Percentiles rank a stretch among this genome's conserved stretches.
phyloP scores from a whole-genome alignment of 768 basidiomycete genomes.

The Xerocomus spinulosus region DNA sequence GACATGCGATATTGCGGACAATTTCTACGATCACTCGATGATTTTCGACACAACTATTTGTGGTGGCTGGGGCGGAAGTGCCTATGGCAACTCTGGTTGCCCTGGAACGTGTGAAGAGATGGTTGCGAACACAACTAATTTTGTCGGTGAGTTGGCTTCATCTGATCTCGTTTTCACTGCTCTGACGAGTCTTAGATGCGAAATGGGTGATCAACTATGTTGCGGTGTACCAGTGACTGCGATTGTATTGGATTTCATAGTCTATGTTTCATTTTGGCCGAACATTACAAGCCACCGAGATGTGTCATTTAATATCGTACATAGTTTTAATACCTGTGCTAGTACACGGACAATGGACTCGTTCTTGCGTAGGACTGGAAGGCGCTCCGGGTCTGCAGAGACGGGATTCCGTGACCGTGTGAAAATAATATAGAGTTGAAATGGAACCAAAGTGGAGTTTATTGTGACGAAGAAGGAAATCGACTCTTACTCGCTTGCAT shows the following conservation, averaged over 20 bases:
- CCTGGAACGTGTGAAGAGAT: constrained; percentile 42
- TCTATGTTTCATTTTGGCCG: too few species aligned
- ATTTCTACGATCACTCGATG: constrained; percentile 49
- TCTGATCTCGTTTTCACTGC: neutral
- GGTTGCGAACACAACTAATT: constrained; percentile 56
- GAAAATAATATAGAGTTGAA: neutral
- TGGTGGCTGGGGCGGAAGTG: constrained; percentile 27
- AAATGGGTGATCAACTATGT: constrained; percentile 9
- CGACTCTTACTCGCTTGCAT: neutral
- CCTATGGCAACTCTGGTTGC: constrained; percentile 31
- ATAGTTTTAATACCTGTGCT: too few species aligned
- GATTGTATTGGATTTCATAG: too few species aligned
- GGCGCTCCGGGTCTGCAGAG: too few species aligned
- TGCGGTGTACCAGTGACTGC: neutral
- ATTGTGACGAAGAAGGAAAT: neutral
- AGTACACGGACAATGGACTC: neutral
- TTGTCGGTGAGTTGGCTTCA: constrained; percentile 35
- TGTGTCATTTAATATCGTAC: too few species aligned
- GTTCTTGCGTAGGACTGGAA: too few species aligned
- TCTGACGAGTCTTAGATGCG: neutral
- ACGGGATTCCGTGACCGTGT: too few species aligned
- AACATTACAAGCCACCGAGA: too few species aligned
- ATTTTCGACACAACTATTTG: constrained; percentile 38
- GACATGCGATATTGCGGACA: constrained; percentile 42
- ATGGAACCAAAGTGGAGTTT: neutral